A percentile compares a stretch with the other conserved stretches of the same genome.
Evolutionary conservation across 2,329 filamentous ascomycete genomes (phyloP).

Genomic region (Phaeosphaeriaceae sp.): DNA sequence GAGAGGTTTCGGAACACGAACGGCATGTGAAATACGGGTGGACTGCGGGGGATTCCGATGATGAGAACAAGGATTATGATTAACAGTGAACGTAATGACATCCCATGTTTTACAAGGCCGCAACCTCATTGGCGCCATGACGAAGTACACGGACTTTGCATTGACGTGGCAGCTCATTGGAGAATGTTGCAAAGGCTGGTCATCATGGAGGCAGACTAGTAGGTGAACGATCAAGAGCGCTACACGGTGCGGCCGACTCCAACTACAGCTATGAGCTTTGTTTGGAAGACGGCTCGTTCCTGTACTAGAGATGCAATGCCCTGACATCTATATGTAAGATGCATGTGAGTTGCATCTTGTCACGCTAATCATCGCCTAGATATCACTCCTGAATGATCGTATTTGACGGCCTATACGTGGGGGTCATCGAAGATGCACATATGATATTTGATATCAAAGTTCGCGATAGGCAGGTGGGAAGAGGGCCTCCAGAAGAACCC

Average conservation of each 20-base stretch:
- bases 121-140: slow-evolving; percentile 6
- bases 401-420: slow-evolving; percentile 6
- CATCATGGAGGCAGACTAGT: too few relatives aligned
- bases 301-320: slow-evolving; percentile 11
- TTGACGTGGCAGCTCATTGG: slow-evolving; percentile 9
- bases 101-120: slow-evolving; percentile 7
- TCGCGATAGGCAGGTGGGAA: too few relatives aligned
- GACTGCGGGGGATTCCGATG: slow-evolving; percentile 7
- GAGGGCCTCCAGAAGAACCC: not conserved
- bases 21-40: slow-evolving; percentile 8
- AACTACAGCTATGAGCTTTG: slow-evolving; percentile 13
- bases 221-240: too few relatives aligned
- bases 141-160: slow-evolving; percentile 12
- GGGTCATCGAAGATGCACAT: slow-evolving; percentile 1
- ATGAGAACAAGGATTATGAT: slow-evolving; percentile 5
- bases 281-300: slow-evolving; percentile 18
- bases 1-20: slow-evolving; percentile 10
- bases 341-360: slow-evolving; percentile 12
- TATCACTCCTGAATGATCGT: slow-evolving; percentile 1
- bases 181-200: not conserved
- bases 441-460: too few relatives aligned
- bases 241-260: slow-evolving; percentile 8
- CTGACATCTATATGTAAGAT: slow-evolving; percentile 10
- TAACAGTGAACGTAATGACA: not conserved
- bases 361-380: slow-evolving; percentile 7